Percentiles rank a stretch among this genome's conserved stretches.
phyloP scores from a whole-genome alignment of 805 yeast genomes.

The Yarrowia sp. region DNA sequence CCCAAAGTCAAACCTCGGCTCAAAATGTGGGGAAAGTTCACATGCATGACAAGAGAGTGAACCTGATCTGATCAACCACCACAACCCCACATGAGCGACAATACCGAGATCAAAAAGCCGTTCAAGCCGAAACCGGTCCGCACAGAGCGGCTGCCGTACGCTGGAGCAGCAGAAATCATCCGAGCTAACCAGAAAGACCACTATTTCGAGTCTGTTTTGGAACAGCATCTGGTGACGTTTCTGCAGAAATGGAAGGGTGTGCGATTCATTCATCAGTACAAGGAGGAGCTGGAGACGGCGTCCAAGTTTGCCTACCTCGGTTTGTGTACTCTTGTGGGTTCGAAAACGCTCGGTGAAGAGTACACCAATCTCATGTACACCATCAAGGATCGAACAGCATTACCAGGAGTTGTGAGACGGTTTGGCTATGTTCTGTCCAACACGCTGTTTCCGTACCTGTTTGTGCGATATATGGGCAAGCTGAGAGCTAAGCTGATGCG shows the following conservation, averaged over 20 bases:
- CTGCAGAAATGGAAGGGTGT: conserved; percentile 59
- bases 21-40: conserved; percentile 27
- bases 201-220: conserved; percentile 65
- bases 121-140: not conserved
- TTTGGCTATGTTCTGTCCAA: conserved; percentile 66
- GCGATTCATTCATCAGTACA: conserved; percentile 66
- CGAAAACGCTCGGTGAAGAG: conserved; percentile 91
- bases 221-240: conserved; percentile 62
- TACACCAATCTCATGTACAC: conserved; percentile 67
- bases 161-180: conserved; percentile 87
- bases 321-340: conserved; percentile 76
- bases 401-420: conserved; percentile 52
- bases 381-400: conserved; percentile 42
- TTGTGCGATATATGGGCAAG: conserved; percentile 44
- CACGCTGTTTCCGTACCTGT: conserved; percentile 65
- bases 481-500: conserved; percentile 43
- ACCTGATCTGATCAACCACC: not conserved
- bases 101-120: not conserved
- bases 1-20: conserved; percentile 7
- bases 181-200: conserved; percentile 91
- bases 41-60: not conserved
- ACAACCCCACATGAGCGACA: conserved; percentile 48
- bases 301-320: conserved; percentile 70
- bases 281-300: conserved; percentile 64
- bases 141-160: conserved; percentile 59